Base-by-base conservation (phyloP, 805 yeast genomes). In the Pichia gijzeniarum region DNA sequence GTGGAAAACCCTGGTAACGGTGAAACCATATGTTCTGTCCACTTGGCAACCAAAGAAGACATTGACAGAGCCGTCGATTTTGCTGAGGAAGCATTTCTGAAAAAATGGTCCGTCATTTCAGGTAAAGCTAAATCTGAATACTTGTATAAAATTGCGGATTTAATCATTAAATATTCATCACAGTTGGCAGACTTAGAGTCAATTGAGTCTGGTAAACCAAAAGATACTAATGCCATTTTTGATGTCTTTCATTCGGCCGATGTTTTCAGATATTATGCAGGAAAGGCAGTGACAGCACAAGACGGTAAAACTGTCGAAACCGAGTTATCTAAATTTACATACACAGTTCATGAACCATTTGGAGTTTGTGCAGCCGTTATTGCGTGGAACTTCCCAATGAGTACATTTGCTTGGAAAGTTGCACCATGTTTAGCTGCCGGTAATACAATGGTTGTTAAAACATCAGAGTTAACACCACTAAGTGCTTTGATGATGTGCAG, bases 381-480 rank as follows among this genome's bases (percentile, higher is more conserved):
- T 55, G 85, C 86, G 55, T 80, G 85, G 86, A 80, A 80, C 62
- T 80, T 79, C 72, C 85, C 86, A 53, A 68, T 80, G 58, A 71
- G 79, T 59, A 80, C 81, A 73, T 74, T 78, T 65, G 67, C 81
- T 32, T 80, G 86, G 85, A 80, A 80, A 58, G 68, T 78, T 48
- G 84, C 80, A 51, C 85, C 86, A 39, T 82, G 82, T 53, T 66
- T 79, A 54, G 82, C 80, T 48, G 76, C 85, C 48, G 84, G 84
- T 63, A 79, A 79, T 67, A 71, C 82, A 42, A 68, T 77, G 54
- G 77, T 80, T 44, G 67, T 80, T 59, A 80, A 80, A 62, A 73
- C 85, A 35, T 79, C 85, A 46, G 83, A 79, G 59, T 69, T 77
- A 42, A 80, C 86, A 43, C 85, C 85, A 52, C 69, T 80, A 54